Conservation (phyloP, 495 filamentous ascomycete genomes). For the Penicillium salamii region DNA sequence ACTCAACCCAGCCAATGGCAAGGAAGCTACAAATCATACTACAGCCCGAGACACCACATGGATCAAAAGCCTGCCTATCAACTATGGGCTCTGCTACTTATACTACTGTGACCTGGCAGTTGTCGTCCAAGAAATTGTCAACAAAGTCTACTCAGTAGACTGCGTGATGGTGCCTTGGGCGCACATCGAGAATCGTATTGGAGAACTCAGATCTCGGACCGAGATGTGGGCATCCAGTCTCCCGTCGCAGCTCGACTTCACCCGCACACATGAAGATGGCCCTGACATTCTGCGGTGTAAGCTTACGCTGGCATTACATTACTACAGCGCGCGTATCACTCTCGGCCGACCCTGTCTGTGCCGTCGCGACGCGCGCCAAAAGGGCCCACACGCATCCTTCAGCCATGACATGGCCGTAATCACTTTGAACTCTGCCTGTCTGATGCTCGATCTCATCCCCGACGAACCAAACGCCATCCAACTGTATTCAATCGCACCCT, state of each 20-base stretch:
- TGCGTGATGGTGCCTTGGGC: slow-evolving; percentile 54
- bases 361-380: slow-evolving; percentile 50
- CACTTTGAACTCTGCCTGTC: slow-evolving; percentile 53
- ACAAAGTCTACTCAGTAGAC: slow-evolving; percentile 56
- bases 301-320: slow-evolving; percentile 54
- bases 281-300: slow-evolving; percentile 37
- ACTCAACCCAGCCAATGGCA: slow-evolving; percentile 31
- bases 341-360: slow-evolving; percentile 65
- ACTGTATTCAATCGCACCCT: slow-evolving; percentile 57
- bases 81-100: slow-evolving; percentile 46
- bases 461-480: slow-evolving; percentile 41
- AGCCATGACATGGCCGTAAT: slow-evolving; percentile 53
- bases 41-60: slow-evolving; percentile 23
- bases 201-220: slow-evolving; percentile 47
- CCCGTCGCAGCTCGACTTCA: slow-evolving; percentile 51
- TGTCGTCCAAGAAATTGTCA: slow-evolving; percentile 54
- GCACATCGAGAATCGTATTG: slow-evolving; percentile 57
- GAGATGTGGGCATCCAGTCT: slow-evolving; percentile 54
- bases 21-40: slow-evolving; percentile 20
- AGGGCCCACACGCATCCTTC: slow-evolving; percentile 37
- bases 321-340: slow-evolving; percentile 58
- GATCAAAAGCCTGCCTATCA: slow-evolving; percentile 33
- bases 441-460: slow-evolving; percentile 53
- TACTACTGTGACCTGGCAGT: slow-evolving; percentile 49
- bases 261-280: slow-evolving; percentile 30